phyloP scores from a whole-genome alignment of 1,284 basidiomycete genomes.

The Ceratobasidium sp. region DNA sequence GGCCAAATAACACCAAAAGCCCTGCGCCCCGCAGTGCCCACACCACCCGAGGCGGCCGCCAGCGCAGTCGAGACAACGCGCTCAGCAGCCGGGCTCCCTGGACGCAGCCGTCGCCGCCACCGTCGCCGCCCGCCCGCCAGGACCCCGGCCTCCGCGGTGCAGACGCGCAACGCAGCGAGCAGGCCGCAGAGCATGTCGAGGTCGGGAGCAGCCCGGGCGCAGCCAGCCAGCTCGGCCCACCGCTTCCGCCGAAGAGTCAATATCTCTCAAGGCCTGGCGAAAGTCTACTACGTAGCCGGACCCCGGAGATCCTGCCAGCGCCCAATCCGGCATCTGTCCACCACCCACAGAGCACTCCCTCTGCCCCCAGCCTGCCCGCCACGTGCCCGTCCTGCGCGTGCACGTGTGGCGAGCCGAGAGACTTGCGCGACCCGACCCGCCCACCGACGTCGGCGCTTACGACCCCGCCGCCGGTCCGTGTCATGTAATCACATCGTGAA shows the following conservation, averaged over 20 bases:
- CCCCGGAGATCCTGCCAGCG: constrained; percentile 6
- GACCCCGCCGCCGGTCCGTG: constrained; percentile 19
- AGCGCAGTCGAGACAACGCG: not conserved
- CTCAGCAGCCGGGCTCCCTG: not conserved
- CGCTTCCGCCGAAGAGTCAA: constrained; percentile 30
- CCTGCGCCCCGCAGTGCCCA: not conserved
- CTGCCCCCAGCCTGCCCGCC: constrained; percentile 9
- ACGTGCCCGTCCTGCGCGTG: not conserved
- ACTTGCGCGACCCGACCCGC: not conserved
- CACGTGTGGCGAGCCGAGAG: not conserved
- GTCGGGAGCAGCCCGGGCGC: constrained; percentile 15
- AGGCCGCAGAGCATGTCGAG: constrained; percentile 10
- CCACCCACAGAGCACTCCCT: not conserved
- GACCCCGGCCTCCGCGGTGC: constrained; percentile 17
- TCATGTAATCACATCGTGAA: constrained; percentile 1
- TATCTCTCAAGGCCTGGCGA: constrained; percentile 21
- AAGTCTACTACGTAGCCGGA: constrained; percentile 16
- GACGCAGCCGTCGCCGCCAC: not conserved
- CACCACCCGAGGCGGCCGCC: not conserved
- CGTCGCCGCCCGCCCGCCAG: constrained; percentile 12
- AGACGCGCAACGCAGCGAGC: no score
- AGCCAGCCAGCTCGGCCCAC: constrained; percentile 24
- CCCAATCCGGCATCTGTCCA: constrained; percentile 26
- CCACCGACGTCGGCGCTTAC: not conserved
- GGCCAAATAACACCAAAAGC: no score